Base-by-base conservation (phyloP, 139 green algal genomes). In the Penium margaritaceum region DNA sequence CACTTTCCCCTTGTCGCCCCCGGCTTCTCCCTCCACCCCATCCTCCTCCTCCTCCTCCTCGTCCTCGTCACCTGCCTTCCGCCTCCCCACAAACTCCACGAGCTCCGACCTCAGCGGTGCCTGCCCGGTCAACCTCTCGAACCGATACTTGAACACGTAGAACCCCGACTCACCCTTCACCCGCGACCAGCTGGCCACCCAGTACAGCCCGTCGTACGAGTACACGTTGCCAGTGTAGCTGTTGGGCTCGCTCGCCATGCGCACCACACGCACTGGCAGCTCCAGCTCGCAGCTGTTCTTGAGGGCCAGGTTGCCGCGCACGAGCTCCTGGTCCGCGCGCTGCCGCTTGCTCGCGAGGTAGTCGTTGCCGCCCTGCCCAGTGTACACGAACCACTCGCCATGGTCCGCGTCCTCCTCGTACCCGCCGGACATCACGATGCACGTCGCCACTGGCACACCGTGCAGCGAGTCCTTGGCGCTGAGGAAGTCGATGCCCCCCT, bases 321-420 rank as follows among this genome's bases (percentile, higher is more conserved):
- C 27, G 15, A 81, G 29, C 36, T 76, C 30, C 72, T 81, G 75
- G 38, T 83, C 75, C 21, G 29, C 30, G 15, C 34, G 35, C 72
- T 81, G 75, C 36, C 35, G 71, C 47, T 76, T 76, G 29, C 35
- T 38, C 32, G 30, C 60, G 19, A 32, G 43, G 43, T 75, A 78
- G 41, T 82, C 44, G 27, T 83, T 83, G 15, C 75, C 75, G 21
- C 76, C 76, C 29, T 82, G 60, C 27, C 74, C 76, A 4, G 76
- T 84, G 44, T 82, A 82, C 17, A 61, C 39, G 33, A 82, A 66
- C 47, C 19, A 37, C 15, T 82, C 76, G 9, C 65, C 76, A 39
- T 83, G 27, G 36, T 82, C 76, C 27, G 32, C 24, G 29, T 82
- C 75, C 6, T 82, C 76, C 47, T 82, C 76, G 44, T 82, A 82